These are phyloP conservation scores for Penicillium sp. DNA, from an alignment of 2,329 filamentous ascomycete genomes.

Conservation along the genomic window DNA sequence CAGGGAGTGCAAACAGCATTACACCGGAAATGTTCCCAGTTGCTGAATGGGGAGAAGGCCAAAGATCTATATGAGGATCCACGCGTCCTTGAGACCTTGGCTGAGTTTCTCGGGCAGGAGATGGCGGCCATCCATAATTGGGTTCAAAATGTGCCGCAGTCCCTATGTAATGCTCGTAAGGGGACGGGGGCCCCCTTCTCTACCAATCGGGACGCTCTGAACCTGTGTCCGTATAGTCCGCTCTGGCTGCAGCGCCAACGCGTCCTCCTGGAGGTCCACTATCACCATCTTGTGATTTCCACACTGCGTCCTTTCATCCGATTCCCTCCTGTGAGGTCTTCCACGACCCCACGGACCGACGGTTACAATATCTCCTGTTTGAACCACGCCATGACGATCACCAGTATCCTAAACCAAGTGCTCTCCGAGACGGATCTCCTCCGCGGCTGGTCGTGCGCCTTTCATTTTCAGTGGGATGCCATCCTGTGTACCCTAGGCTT, in stretches of 20 bases:
- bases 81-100: neutral
- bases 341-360: neutral
- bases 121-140: neutral
- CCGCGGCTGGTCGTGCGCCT: neutral
- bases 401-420: neutral
- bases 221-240: conserved; percentile 28
- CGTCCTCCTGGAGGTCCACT: conserved; percentile 36
- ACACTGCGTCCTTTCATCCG: conserved; percentile 36
- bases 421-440: neutral
- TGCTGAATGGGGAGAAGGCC: neutral
- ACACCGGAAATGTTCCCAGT: neutral
- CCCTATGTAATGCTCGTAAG: neutral
- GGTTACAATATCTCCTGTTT: neutral
- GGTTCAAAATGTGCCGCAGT: neutral
- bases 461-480: neutral
- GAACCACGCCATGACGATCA: neutral
- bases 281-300: conserved; percentile 34
- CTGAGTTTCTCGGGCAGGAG: neutral
- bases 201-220: neutral
- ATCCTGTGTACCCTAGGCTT: neutral
- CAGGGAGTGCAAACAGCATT: neutral
- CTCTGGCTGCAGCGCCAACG: conserved; percentile 39
- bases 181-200: neutral
- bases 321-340: conserved; percentile 20
- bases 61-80: neutral